Evolutionary conservation across 2,329 filamentous ascomycete species (phyloP), one percentile per base, ranked within the genome.

Genomic region (Penicillium sp.): DNA sequence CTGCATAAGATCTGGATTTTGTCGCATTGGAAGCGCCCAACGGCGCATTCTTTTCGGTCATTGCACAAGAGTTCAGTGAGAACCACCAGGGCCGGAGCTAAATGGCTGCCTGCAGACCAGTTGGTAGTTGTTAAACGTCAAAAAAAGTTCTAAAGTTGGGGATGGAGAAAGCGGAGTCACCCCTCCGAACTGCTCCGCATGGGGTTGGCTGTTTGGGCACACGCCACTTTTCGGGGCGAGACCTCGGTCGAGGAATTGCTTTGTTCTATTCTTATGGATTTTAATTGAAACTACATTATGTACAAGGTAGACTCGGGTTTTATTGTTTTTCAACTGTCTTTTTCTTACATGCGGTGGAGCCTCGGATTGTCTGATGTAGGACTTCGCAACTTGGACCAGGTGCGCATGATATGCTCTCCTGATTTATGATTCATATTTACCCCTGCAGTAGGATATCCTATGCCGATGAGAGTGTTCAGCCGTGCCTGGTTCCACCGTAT

Each of bases 1-100:
- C 62, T 54, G 63, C 58, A 60, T 60, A 59, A 55, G 61, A 48
- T 64, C 69, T 63, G 63, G 37, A 47, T 26, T 50, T 49, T 45
- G 17, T 45, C 44, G 36, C 44, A 50, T 69, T 68, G 51, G 67
- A 63, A 56, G 45, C 56, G 54, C 61, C 65, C 53, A 62, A 59
- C 43, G 62, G 62, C 40, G 61, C 54, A 51, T 45, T 62, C 60
- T 67, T 69, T 60, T 68, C 69, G 33, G 68, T 69, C 70, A 71
- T 73, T 54, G 62, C 44, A 57, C 51, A 55, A 52, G 50, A 42
- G 49, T 53, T 51, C 28, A 53, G 52, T 54, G 58, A 59, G 56
- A 59, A 60, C 64, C 64, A 65, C 55, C 52, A 56, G 53, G 56
- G 56, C 42, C 41, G 37, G 49, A 28, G 57, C 40, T 19, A 48